Base-by-base conservation (phyloP, 352 stramenopile genomes). In the Phytopythium delawarense region DNA sequence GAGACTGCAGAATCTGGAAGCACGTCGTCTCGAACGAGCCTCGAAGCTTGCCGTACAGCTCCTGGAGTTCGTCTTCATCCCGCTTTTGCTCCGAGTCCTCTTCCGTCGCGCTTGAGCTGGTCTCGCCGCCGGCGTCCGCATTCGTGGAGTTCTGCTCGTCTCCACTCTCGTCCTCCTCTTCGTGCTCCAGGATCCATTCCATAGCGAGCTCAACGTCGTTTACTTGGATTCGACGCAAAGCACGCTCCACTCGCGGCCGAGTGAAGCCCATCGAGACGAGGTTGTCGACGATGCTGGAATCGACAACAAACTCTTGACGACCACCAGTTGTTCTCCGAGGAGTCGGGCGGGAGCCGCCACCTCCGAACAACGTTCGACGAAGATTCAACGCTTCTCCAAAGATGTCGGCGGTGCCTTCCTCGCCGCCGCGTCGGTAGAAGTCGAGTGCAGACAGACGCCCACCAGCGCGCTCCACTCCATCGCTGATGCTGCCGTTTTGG, bases 251-350 rank as follows among this genome's bases (percentile, higher is more conserved):
- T 57, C 96, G 87, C 42, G 91, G 67, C 23, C 94, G 81, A 20
- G 69, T 71, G 62, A 99, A 99, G 20, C 97, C 97, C 97, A 99
- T 99, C 12, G 97, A 96, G 21, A 87, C 82, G 18, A 99, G 76
- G 39, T 79, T 92, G n/a, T 94, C 84, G 15, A 98, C 89, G 50
- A 96, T 88, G 18, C 84, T 81, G 28, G 97, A 81, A 59, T 96
- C 96, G 15, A 95, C 79, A 53, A 92, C 84, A 77, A 98, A 98
- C 3, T 79, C 70, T 32, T 82, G 76, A 20, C 59, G 70, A 44
- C 66, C 45, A 39, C 66, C 45, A 50, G 30, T 80, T 46, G 65
- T 67, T 30, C 56, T 62, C 49, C 58, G 52, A 34, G 64, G 57
- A 55, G 69, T 64, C 2, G 62, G 66, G 1, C 39, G 49, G 40